These are phyloP conservation scores for Brassica napus DNA, from an alignment of 345 rosid genomes.

Conservation along the genomic window Da-Ae NC_063444.1:35370501-35371000, in stretches of 20 bases:
- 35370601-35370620: constrained; percentile 31
- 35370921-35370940: too few species aligned
- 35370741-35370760: background rate
- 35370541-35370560: too few species aligned
- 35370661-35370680: constrained; percentile 23
- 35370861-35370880: background rate
- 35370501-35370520: too few species aligned
- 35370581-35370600: constrained; percentile 35
- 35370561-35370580: constrained; percentile 30
- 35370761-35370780: background rate
- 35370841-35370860: constrained; percentile 12
- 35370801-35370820: background rate
- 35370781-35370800: background rate
- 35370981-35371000: background rate
- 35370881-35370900: background rate
- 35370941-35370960: background rate
- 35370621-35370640: constrained; percentile 24
- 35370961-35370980: background rate
- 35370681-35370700: background rate
- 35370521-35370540: too few species aligned
- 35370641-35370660: constrained; percentile 22
- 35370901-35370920: background rate
- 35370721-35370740: constrained; percentile 9
- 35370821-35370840: background rate
- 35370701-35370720: background rate